Evolutionary conservation across 345 rosid species (phyloP), one percentile per base, ranked within the genome.

Genomic region (Excoecaria cochinchinensis): DNA sequence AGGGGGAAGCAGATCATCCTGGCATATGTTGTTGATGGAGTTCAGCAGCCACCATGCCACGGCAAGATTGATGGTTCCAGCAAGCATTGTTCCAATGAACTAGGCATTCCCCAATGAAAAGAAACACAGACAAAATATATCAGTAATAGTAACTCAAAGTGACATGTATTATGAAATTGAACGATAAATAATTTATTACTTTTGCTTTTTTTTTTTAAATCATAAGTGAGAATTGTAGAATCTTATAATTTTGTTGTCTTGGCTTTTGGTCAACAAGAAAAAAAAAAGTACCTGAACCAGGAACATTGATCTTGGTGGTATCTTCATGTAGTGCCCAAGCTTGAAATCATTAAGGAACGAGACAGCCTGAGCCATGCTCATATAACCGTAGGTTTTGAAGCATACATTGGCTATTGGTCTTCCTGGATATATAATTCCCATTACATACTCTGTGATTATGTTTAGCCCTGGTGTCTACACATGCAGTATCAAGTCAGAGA

Each of bases 281-380:
- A 21, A n/a, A 22, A 40, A 70, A 66, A 79, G 44, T 85, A 86
- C 95, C 95, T 89, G 97, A 81, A 94, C 98, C 83, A 94, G 84
- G 90, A 92, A 94, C 98, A 94, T 92, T n/a, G 93, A 92, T 76
- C 94, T 84, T 71, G 97, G 97, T 68, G 98, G 98, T 47, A 94
- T 94, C 89, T 92, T 94, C 98, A 94, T 94, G 84, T 92, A 94
- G 76, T 94, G 97, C 65, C 98, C 98, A 42, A 90, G 88, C 86
- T 94, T 94, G 89, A 94, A 94, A 87, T 94, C 97, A 65, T 25
- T 89, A 72, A 92, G 90, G 86, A 94, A 94, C 48, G 98, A 94
- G 40, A 94, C 88, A 50, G 98, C 97, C 70, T 94, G 97, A 70
- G 87, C 86, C 97, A 90, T 90, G 84, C 98, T 94, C 80, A 87